A percentile compares a stretch with the other conserved stretches of the same genome.
Conservation (phyloP, 2,329 filamentous ascomycete species). For the Byssochlamys sp. region DNA sequence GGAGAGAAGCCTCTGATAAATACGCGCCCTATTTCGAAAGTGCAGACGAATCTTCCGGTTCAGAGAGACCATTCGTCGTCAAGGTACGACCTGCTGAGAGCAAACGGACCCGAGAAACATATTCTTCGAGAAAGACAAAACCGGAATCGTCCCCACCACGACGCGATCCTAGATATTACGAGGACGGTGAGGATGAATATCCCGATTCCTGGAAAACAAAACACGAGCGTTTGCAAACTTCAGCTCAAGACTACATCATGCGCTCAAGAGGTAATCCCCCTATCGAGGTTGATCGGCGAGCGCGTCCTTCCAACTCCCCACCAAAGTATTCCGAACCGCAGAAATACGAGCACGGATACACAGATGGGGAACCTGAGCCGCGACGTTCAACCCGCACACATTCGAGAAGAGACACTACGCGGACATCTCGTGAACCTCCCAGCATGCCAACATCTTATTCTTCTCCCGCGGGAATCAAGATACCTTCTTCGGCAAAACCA, state of each 20-base stretch:
- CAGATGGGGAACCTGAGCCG: constrained; percentile 20
- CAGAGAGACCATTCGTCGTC: constrained; percentile 16
- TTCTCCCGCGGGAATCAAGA: constrained; percentile 23
- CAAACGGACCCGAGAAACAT: constrained; percentile 13
- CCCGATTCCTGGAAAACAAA: constrained; percentile 22
- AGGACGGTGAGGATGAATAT: constrained; percentile 18
- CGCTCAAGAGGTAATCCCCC: constrained; percentile 18
- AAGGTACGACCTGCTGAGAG: constrained; percentile 13
- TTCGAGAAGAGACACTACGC: constrained; percentile 14
- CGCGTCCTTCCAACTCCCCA: constrained; percentile 25
- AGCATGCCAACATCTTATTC: constrained; percentile 24
- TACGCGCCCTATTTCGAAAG: constrained; percentile 18
- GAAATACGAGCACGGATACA: constrained; percentile 17
- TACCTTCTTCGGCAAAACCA: constrained; percentile 17
- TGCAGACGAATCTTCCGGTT: constrained; percentile 25
- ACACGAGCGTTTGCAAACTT: constrained; percentile 20
- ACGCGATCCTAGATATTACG: constrained; percentile 11
- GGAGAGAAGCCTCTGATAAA: constrained; percentile 32
- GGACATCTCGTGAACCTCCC: constrained; percentile 25
- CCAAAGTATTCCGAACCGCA: constrained; percentile 1
- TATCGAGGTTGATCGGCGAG: constrained; percentile 15
- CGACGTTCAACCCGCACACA: constrained; percentile 22
- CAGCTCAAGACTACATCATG: constrained; percentile 31
- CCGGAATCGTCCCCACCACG: constrained; percentile 11
- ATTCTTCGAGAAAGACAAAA: constrained; percentile 5